These are phyloP conservation scores for Chrysosphaeria jannelii DNA, from an alignment of 2,329 filamentous ascomycete genomes.

Conservation along the genomic window DNA sequence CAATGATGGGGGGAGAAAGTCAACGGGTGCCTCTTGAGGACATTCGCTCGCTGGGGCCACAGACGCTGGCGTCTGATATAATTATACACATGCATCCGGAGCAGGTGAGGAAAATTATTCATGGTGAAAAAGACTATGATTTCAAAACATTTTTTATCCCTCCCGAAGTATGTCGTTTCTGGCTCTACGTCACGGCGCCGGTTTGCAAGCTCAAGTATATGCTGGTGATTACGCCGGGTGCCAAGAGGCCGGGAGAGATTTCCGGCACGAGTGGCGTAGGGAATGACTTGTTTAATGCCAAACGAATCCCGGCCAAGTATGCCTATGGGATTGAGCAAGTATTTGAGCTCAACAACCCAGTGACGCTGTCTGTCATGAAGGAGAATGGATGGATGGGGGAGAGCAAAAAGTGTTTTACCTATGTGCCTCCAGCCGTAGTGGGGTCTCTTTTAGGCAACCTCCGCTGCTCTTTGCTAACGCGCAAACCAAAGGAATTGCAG, in stretches of 20 bases:
- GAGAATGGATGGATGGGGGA: slow-evolving; percentile 21
- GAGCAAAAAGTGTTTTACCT: slow-evolving; percentile 18
- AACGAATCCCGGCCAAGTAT: slow-evolving; percentile 10
- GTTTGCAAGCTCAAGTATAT: slow-evolving; percentile 24
- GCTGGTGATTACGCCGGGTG: slow-evolving; percentile 19
- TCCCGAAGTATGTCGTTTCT: slow-evolving; percentile 23
- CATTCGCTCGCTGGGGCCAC: slow-evolving; percentile 16
- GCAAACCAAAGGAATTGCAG: slow-evolving; percentile 1
- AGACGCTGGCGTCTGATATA: slow-evolving; percentile 20
- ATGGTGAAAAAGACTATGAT: slow-evolving; percentile 21
- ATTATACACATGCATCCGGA: slow-evolving; percentile 18
- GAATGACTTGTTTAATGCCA: slow-evolving; percentile 19
- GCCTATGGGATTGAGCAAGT: slow-evolving; percentile 24
- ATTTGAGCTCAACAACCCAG: slow-evolving; percentile 30
- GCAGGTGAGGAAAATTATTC: slow-evolving; percentile 17
- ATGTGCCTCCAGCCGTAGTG: slow-evolving; percentile 24
- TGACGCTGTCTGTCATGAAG: slow-evolving; percentile 19
- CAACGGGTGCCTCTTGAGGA: slow-evolving; percentile 20
- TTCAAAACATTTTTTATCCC: slow-evolving; percentile 25
- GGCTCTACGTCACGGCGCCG: slow-evolving; percentile 24
- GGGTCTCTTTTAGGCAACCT: slow-evolving; percentile 27
- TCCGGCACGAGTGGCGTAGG: slow-evolving; percentile 14
- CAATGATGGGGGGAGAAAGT: slow-evolving; percentile 8
- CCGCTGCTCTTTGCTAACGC: slow-evolving; percentile 19
- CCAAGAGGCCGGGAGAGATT: slow-evolving; percentile 16